Evolutionary conservation across 108 stramenopile species (phyloP).

Genomic region (Cyclostephanos invisitatus): DNA sequence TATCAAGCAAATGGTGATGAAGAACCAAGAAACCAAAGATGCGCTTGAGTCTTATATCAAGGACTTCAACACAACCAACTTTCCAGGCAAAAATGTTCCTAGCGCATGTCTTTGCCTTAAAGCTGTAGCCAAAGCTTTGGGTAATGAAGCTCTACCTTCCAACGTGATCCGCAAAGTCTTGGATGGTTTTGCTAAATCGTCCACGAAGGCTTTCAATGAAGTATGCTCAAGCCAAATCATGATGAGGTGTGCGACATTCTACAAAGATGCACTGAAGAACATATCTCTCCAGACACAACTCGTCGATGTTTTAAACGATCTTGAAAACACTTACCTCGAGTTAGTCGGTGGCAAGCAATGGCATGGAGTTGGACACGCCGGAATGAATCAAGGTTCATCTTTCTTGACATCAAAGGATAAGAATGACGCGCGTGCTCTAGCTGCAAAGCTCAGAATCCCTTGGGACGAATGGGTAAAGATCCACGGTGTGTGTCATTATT

Average conservation of each 20-base stretch:
- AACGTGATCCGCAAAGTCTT: neutral
- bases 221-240: no score
- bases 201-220: no score
- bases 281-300: neutral
- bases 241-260: no score
- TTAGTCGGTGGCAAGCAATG: neutral
- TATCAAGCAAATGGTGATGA: no score
- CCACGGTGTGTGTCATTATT: neutral
- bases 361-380: neutral
- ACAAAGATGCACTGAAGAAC: no score
- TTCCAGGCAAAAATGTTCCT: neutral
- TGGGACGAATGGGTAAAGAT: constrained; percentile 1
- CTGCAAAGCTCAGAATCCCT: neutral
- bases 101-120: constrained; percentile 1
- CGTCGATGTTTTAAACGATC: neutral
- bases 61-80: neutral
- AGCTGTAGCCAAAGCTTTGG: neutral
- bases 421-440: no score
- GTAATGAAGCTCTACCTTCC: neutral
- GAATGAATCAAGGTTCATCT: no score
- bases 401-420: no score
- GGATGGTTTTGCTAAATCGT: no score
- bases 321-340: neutral
- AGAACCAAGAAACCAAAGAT: no score
- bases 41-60: no score